These are phyloP conservation scores for Solanum commersonii DNA, from an alignment of 257 asterid species.

Conservation along the genomic window DNA sequence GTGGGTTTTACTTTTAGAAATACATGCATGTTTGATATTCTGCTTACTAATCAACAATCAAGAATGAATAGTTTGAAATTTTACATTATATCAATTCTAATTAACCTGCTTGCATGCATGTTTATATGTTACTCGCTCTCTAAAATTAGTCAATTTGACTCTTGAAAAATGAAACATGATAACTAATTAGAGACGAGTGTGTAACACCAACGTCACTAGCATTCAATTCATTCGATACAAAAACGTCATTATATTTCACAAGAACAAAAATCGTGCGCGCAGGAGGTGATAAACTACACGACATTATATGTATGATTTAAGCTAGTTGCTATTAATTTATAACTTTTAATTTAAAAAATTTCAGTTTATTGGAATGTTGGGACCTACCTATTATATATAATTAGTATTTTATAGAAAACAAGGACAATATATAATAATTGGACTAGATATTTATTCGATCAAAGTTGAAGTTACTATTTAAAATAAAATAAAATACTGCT, in stretches of 20 bases:
- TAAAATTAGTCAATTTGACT: accelerated
- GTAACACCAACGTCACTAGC: neutral
- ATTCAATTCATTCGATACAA: neutral
- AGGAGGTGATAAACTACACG: neutral
- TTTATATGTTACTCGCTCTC: too few relatives aligned
- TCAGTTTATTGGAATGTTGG: neutral
- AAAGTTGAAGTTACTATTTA: neutral
- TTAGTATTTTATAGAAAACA: neutral
- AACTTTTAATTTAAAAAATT: neutral
- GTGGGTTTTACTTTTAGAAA: too few relatives aligned
- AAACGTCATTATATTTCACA: neutral
- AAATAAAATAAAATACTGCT: neutral
- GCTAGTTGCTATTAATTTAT: neutral
- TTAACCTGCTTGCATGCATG: too few relatives aligned
- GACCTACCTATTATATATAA: neutral
- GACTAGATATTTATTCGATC: neutral
- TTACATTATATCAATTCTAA: too few relatives aligned
- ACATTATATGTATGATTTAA: neutral
- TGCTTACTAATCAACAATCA: too few relatives aligned
- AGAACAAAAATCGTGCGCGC: neutral
- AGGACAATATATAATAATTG: neutral
- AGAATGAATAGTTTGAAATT: too few relatives aligned
- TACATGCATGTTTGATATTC: too few relatives aligned
- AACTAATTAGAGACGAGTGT: too few relatives aligned
- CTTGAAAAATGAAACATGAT: accelerated